Evolutionary conservation across 176 grass and related monocot genomes (phyloP).

Genomic region (Alloteropsis semialata): DNA sequence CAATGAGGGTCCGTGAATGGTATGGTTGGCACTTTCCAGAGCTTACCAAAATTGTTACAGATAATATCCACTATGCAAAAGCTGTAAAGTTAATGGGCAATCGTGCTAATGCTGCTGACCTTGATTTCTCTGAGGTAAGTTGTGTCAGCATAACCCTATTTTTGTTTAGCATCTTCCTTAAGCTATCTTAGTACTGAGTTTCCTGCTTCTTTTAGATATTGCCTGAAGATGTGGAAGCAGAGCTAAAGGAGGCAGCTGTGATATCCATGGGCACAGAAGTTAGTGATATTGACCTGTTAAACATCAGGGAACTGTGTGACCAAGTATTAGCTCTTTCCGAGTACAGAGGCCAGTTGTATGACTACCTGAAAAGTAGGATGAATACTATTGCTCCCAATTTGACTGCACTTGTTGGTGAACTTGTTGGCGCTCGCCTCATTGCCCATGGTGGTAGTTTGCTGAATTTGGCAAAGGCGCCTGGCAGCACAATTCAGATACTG

Average conservation of each 20-base stretch:
- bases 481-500: constrained; percentile 94
- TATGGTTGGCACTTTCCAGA: constrained; percentile 99
- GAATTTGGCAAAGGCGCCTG: constrained; percentile 89
- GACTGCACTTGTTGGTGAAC: constrained; percentile 82
- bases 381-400: constrained; percentile 95
- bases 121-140: constrained; percentile 90
- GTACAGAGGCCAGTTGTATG: constrained; percentile 82
- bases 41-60: constrained; percentile 78
- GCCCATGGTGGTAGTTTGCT: constrained; percentile 87
- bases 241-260: constrained; percentile 75
- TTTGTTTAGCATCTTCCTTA: neutral
- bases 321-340: constrained; percentile 94
- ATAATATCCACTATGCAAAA: constrained; percentile 93
- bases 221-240: constrained; percentile 59
- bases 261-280: constrained; percentile 99
- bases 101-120: constrained; percentile 53
- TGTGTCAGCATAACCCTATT: neutral
- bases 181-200: neutral
- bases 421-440: constrained; percentile 94
- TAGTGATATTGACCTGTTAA: constrained; percentile 75
- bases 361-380: constrained; percentile 85
- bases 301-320: constrained; percentile 82
- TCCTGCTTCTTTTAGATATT: constrained; percentile 55
- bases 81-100: constrained; percentile 79
- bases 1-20: constrained; percentile 98